Evolutionary conservation across 441 rosid species (phyloP).

Genomic region (Gossypium gossypioides): DNA sequence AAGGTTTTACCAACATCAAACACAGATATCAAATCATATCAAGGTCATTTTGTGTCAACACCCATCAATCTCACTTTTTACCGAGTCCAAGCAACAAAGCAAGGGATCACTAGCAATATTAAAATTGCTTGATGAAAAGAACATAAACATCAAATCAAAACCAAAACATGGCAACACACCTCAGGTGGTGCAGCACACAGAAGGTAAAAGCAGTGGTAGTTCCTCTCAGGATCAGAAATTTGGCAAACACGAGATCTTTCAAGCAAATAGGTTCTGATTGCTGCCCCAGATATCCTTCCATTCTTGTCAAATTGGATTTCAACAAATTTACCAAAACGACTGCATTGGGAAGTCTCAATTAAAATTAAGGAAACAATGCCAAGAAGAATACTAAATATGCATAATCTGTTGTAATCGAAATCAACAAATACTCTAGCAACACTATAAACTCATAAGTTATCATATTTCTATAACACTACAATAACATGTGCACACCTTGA

Average conservation of each 20-base stretch:
- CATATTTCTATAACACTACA: neutral
- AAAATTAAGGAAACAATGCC: neutral
- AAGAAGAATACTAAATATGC: neutral
- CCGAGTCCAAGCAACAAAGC: neutral
- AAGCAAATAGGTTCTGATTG: conserved; percentile 89
- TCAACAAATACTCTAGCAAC: neutral
- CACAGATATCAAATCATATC: neutral
- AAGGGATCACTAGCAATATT: neutral
- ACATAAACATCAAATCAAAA: conserved; percentile 4
- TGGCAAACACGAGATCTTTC: conserved; percentile 99
- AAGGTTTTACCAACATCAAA: neutral
- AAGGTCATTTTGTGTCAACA: neutral
- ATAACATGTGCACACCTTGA: conserved; percentile 54
- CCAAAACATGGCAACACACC: conserved; percentile 38
- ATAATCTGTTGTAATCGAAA: neutral
- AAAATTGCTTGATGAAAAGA: conserved; percentile 6
- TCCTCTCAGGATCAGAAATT: conserved; percentile 95
- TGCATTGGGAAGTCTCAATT: conserved; percentile 36
- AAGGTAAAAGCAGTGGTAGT: conserved; percentile 94
- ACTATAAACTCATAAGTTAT: neutral
- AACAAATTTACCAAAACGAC: conserved; percentile 99
- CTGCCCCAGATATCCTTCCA: conserved; percentile 99
- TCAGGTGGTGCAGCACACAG: conserved; percentile 95
- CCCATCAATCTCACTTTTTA: neutral
- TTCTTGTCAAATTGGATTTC: conserved; percentile 95